Base-by-base conservation (phyloP, 495 filamentous ascomycete genomes). In the Penicillium bovifimosum region DNA sequence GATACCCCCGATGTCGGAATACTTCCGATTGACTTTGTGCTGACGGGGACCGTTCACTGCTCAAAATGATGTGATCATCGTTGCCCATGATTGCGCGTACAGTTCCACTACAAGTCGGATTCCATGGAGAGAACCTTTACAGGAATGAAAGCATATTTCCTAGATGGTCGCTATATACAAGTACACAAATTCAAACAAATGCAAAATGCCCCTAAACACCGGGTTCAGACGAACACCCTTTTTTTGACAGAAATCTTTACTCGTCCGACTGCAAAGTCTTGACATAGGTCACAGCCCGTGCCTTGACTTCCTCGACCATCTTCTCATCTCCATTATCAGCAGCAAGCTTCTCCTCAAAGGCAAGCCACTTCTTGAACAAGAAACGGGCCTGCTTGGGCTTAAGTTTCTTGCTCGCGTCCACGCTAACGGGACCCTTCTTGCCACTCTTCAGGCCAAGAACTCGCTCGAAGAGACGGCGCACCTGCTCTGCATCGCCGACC, bases 291-390 rank as follows among this genome's bases (percentile, higher is more conserved):
- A 79, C 82, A 13, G 88, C 90, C 69, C 81, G 85, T 8, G 82
- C 85, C 61, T 84, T 83, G 31, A 90, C 88, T 47, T 77, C 80
- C 60, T 88, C 85, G 44, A 84, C 75, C 57, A 77, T 80, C 78
- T 87, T 89, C 50, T 77, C 69, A 60, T 88, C 82, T 4, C 86
- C 87, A 49, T 64, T 59, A 3, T 62, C 61, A 41, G 59, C 60
- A 9, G 65, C 68, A 13, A 71, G 61, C 69, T 82, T 82, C 72
- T 83, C 84, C 73, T 95, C 90, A 72, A 84, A 92, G 55, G 80
- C 75, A 51, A 86, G 77, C 90, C 90, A 95, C 59, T 87, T 80
- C 67, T 86, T 85, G 65, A 95, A 95, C 74, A 91, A 84, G 60
- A 80, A 85, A 63, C 86, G 84, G 2, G 88, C 90, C 66, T 86